phyloP scores from a whole-genome alignment of 2,329 filamentous ascomycete species.

The Xylariaceae sp. region DNA sequence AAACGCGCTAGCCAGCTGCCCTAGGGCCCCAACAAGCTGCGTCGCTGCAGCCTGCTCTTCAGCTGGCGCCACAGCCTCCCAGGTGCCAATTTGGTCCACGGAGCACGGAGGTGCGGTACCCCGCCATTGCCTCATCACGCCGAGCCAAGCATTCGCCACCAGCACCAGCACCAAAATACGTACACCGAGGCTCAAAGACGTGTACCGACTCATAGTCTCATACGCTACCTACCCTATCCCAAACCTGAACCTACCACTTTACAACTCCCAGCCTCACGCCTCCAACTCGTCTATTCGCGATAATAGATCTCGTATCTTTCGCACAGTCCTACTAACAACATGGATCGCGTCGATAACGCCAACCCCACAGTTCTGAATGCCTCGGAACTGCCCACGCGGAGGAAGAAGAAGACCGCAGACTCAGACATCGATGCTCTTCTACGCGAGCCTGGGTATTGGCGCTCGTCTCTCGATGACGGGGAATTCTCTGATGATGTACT shows the following conservation, averaged over 20 bases:
- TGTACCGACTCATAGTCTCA: no score
- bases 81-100: neutral
- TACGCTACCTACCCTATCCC: no score
- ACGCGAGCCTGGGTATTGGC: constrained; percentile 41
- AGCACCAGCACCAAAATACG: no score
- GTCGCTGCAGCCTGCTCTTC: neutral
- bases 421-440: constrained; percentile 40
- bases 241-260: no score
- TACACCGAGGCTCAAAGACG: no score
- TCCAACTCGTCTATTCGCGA: no score
- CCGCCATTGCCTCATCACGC: neutral
- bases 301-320: no score
- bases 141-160: neutral
- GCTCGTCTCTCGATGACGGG: constrained; percentile 37
- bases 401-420: constrained; percentile 44
- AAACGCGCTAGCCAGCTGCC: no score
- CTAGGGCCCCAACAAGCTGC: no score
- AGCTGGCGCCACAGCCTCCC: neutral
- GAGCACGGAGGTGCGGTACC: neutral
- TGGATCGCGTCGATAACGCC: constrained; percentile 60
- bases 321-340: constrained; percentile 19
- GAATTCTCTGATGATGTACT: constrained; percentile 34
- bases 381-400: constrained; percentile 77
- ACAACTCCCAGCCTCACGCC: neutral
- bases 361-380: constrained; percentile 90